These are phyloP conservation scores for Graphiopsis chlorocephala DNA, from an alignment of 2,329 filamentous ascomycete genomes.

Conservation along the genomic window DNA sequence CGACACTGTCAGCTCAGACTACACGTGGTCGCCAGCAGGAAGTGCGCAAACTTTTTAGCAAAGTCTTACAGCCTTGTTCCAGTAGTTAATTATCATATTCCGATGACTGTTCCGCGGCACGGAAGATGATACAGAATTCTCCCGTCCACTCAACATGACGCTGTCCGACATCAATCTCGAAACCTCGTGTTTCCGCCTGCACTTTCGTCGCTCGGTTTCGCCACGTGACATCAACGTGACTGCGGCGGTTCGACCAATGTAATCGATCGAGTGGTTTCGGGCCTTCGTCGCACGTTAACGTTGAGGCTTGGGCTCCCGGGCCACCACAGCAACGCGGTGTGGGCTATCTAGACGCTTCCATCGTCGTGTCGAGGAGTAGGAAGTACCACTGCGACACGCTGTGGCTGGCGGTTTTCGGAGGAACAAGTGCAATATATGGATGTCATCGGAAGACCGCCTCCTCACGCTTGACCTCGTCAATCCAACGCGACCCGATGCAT, in stretches of 20 bases:
- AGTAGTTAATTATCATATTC: background rate
- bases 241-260: background rate
- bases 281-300: conserved; percentile 11
- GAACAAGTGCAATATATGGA: background rate
- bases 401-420: background rate
- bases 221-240: conserved; percentile 16
- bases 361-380: background rate
- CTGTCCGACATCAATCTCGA: background rate
- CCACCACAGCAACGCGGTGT: conserved; percentile 9
- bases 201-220: background rate
- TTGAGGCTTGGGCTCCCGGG: conserved; percentile 13
- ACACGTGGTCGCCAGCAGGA: background rate
- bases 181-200: background rate
- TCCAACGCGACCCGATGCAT: background rate
- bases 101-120: background rate
- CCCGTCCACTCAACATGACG: conserved; percentile 5
- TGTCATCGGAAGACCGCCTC: background rate
- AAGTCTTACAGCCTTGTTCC: background rate
- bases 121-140: background rate
- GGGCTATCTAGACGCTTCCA: conserved; percentile 13
- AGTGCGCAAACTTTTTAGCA: background rate
- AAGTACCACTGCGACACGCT: background rate
- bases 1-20: background rate
- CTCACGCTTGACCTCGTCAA: background rate
- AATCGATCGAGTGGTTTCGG: conserved; percentile 11